These are phyloP conservation scores for Nemania sp. DNA, from an alignment of 2,329 filamentous ascomycete species.

Conservation along the genomic window DNA sequence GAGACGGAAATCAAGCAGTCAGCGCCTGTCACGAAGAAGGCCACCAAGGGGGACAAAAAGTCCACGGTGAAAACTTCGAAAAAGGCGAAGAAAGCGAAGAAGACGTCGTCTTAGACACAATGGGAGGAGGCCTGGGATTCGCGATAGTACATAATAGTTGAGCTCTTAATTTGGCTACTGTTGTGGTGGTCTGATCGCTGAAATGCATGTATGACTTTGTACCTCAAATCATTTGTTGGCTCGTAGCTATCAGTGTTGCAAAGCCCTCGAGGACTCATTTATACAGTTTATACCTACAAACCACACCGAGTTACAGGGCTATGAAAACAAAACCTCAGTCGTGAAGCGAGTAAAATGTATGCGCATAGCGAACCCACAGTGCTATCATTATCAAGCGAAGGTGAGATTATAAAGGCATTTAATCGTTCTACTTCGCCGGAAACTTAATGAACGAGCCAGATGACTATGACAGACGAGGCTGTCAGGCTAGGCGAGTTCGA, in stretches of 20 bases:
- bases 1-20: slow-evolving; percentile 36
- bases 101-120: slow-evolving; percentile 37
- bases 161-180: not conserved
- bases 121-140: slow-evolving; percentile 45
- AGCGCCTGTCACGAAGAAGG: slow-evolving; percentile 35
- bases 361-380: slow-evolving; percentile 67
- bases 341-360: slow-evolving; percentile 45
- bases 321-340: too few relatives aligned
- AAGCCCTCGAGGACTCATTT: too few relatives aligned
- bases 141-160: slow-evolving; percentile 25
- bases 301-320: too few relatives aligned
- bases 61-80: slow-evolving; percentile 30
- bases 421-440: slow-evolving; percentile 58
- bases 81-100: slow-evolving; percentile 43
- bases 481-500: slow-evolving; percentile 38
- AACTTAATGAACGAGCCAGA: slow-evolving; percentile 50
- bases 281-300: too few relatives aligned
- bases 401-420: slow-evolving; percentile 65
- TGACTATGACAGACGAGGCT: slow-evolving; percentile 34
- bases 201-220: not conserved
- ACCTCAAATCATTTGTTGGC: not conserved
- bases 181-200: not conserved
- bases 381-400: slow-evolving; percentile 52
- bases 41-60: slow-evolving; percentile 30
- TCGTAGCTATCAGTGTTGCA: not conserved